phyloP scores from a whole-genome alignment of 148 eudicot genomes.

The Fagopyrum tataricum region DNA sequence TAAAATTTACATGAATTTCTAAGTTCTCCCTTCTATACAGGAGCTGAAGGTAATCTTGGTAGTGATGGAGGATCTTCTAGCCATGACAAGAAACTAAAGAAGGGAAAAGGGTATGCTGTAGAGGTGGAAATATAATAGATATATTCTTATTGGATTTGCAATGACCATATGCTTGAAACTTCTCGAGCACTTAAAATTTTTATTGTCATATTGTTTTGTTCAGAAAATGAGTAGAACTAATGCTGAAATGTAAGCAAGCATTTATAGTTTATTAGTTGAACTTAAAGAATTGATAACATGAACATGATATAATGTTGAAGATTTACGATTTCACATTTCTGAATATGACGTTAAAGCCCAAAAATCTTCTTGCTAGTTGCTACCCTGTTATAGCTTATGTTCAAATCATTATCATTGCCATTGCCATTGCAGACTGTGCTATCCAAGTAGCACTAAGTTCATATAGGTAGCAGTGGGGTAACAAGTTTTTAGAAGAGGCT shows the following conservation, averaged over 20 bases:
- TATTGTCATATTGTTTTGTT: neutral
- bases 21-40: conserved; percentile 22
- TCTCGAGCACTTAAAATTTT: neutral
- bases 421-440: neutral
- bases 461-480: neutral
- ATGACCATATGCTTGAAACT: neutral
- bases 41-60: conserved; percentile 37
- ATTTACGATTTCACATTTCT: neutral
- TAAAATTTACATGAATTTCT: neutral
- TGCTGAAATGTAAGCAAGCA: neutral
- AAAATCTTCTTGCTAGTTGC: conserved; percentile 6
- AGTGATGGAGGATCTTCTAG: conserved; percentile 47
- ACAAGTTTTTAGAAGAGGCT: neutral
- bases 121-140: neutral
- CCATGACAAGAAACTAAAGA: conserved; percentile 49
- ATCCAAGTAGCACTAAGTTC: neutral
- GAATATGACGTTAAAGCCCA: neutral
- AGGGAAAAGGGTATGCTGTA: conserved; percentile 64
- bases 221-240: conserved; percentile 3
- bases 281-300: neutral
- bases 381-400: neutral
- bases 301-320: conserved; percentile 4
- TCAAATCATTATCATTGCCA: neutral
- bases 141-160: neutral
- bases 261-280: neutral